These are phyloP conservation scores for Penicillium crystallinum DNA, from an alignment of 495 filamentous ascomycete genomes.

Conservation along the genomic window DNA sequence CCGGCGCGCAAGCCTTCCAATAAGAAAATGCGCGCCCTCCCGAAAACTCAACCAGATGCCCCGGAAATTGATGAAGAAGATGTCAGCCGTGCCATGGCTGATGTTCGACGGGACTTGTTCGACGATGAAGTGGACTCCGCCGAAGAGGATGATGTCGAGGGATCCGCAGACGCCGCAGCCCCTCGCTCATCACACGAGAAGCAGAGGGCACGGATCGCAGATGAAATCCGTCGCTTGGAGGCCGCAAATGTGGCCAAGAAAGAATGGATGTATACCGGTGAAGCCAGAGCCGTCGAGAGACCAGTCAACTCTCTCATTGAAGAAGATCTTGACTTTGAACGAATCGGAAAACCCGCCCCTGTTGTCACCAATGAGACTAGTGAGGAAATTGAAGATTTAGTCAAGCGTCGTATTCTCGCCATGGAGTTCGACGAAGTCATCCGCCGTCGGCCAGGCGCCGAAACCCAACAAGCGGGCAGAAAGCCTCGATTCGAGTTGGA, in stretches of 20 bases:
- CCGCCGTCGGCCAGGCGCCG: constrained; percentile 66
- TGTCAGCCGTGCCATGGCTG: constrained; percentile 80
- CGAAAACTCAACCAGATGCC: constrained; percentile 45
- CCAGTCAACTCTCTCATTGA: constrained; percentile 90
- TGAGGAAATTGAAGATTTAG: constrained; percentile 87
- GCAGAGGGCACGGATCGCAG: constrained; percentile 73
- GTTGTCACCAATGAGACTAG: constrained; percentile 91
- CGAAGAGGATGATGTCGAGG: constrained; percentile 41
- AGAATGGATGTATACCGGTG: constrained; percentile 84
- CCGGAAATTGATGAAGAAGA: constrained; percentile 51
- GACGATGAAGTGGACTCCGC: constrained; percentile 59
- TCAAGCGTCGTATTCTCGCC: constrained; percentile 89
- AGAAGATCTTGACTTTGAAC: constrained; percentile 92
- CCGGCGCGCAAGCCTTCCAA: constrained; percentile 65
- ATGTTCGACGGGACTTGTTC: constrained; percentile 87
- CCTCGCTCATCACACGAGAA: constrained; percentile 78
- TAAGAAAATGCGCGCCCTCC: constrained; percentile 40
- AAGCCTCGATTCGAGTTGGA: constrained; percentile 74
- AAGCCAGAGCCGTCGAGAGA: constrained; percentile 75
- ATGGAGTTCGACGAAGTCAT: constrained; percentile 91
- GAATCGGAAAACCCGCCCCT: constrained; percentile 90
- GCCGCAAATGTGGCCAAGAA: constrained; percentile 84
- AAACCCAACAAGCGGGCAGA: constrained; percentile 45
- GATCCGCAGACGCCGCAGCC: constrained; percentile 45
- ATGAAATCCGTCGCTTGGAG: constrained; percentile 88